Base-by-base conservation (phyloP, 2,329 filamentous ascomycete genomes). In the Venturia aucupariae region DNA sequence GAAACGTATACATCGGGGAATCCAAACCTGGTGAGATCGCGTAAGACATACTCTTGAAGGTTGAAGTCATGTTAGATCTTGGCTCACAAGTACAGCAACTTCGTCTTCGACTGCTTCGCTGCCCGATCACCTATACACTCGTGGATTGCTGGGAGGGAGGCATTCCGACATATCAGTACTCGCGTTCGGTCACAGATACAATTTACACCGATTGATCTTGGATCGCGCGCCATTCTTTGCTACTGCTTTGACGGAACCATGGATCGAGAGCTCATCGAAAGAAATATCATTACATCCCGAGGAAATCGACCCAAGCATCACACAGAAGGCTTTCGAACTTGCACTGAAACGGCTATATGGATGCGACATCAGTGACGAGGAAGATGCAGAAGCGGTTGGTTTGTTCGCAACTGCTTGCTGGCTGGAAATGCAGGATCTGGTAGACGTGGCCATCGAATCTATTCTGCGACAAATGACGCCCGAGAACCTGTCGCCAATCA, bases 171-270 rank as follows among this genome's bases (percentile, higher is more conserved):
- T 84, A 61, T 79, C 78, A 27, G 71, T 84, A 61, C 73, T 79
- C 64, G 82, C 81, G 0, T 84, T 84, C 68, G 78, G 78, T 11
- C 77, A 79, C 54, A 73, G 73, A 60, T 84, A 84, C 70, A 76
- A 75, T 65, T 75, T 84, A 7, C 82, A 84, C 68, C 80, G 82
- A 22, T 72, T 84, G 10, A 76, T 84, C 24, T 78, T 84, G 24
- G 82, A 84, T 69, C 78, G 80, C 62, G 80, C 82, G 4, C 81
- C 81, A 0, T 84, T 83, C 75, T 84, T 84, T 70, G 76, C 78
- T 2, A 79, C 78, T 17, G 81, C 81, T 17, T 73, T 84, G 30
- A 82, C 80, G 0, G 81, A 79, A 42, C 80, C 81, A n/a, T 84
- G 82, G 82, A 73, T 81, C 11, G 82, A 84, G 68, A 81, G 81